Evolutionary conservation across 176 grass and related monocot genomes (phyloP), one percentile per base, ranked within the genome.

Genomic region (Chloris gayana): DNA sequence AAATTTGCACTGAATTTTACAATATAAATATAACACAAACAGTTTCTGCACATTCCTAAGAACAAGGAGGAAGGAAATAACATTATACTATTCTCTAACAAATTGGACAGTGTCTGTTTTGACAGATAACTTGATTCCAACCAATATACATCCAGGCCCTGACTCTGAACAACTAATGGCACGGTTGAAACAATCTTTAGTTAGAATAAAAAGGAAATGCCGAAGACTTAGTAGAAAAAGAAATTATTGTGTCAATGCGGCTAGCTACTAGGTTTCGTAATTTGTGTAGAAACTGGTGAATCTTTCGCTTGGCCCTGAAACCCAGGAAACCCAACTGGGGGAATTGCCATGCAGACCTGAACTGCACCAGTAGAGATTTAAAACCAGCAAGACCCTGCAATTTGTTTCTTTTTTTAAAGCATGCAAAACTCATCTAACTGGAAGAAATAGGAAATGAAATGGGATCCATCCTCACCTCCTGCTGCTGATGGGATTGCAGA

Each of bases 401-500:
- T 37, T n/a, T n/a, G n/a, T n/a, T n/a, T n/a, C n/a, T n/a, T n/a
- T n/a, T n/a, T n/a, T n/a, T n/a, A n/a, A 37, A 5, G 35, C 35
- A 37, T 39, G 8, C 17, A 54, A 46, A 14, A 38, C 7, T 1
- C 7, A 41, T 41, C 10, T 60, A 59, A 31, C 27, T 29, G 29
- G 44, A 22, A 25, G 31, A 47, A n/a, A 1, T 11, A 6, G 0
- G 3, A 65, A 1, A 8, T 13, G 72, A 37, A 12, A 38, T 12
- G 46, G 38, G 64, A 64, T 50, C 15, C 10, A 14, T 12, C 19
- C 5, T 73, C 26, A 84, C 86, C 81, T 88, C 33, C 86, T 88
- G 22, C 77, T 79, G 7, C 67, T 80, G 63, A 84, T 80, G 53
- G 86, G 63, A 4, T 73, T 84, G 81, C 86, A 53, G 81, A 88